Conservation (phyloP, 331 rosid genomes). For the Rosa hybrid region DNA sequence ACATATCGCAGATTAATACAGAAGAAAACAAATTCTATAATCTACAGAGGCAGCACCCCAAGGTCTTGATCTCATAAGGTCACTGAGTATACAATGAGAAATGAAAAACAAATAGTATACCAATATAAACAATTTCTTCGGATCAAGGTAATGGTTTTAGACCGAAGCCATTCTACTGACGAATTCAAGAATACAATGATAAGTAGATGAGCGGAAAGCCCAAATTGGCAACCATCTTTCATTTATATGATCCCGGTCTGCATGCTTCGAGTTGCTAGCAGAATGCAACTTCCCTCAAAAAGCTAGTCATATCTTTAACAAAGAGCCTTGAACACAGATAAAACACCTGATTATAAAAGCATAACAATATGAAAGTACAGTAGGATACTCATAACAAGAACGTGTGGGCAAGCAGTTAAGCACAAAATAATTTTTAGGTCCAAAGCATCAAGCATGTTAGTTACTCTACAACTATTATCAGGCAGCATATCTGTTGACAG, state of each 20-base stretch:
- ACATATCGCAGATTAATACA: too few relatives aligned
- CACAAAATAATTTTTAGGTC: neutral
- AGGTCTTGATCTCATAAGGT: neutral
- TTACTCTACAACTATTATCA: neutral
- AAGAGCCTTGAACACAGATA: neutral
- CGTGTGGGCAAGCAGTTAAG: too few relatives aligned
- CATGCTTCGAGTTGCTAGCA: neutral
- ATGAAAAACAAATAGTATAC: neutral
- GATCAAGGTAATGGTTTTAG: neutral
- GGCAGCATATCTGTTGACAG: neutral
- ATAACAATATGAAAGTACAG: neutral
- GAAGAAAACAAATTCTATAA: neutral
- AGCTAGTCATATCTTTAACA: neutral
- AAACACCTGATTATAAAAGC: neutral
- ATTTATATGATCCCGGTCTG: neutral
- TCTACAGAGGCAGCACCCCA: neutral
- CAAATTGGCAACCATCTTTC: neutral
- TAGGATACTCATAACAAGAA: neutral
- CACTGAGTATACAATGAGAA: neutral
- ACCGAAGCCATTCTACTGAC: neutral
- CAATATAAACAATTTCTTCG: neutral
- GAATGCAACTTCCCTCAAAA: neutral
- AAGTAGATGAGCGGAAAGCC: too few relatives aligned
- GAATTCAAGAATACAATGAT: too few relatives aligned
- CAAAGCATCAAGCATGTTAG: neutral